phyloP scores from a whole-genome alignment of 2,329 filamentous ascomycete species.

The Colletotrichum magnum region DNA sequence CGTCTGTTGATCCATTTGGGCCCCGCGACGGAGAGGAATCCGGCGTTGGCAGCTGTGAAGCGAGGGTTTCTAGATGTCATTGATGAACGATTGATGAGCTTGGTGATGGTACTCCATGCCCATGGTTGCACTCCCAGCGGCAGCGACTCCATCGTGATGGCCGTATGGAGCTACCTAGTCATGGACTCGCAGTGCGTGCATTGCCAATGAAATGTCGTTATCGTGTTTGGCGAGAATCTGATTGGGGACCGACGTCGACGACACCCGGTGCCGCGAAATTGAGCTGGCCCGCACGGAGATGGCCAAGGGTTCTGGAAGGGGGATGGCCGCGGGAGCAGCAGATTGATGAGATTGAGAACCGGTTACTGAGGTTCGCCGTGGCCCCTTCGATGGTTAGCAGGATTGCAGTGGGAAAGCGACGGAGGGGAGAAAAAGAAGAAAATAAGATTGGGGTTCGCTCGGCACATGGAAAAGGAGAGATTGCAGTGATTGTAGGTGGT shows the following conservation, averaged over 20 bases:
- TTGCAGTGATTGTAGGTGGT: slow-evolving; percentile 29
- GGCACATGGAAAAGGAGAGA: slow-evolving; percentile 32
- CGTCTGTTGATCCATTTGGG: slow-evolving; percentile 8
- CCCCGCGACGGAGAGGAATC: slow-evolving; percentile 9
- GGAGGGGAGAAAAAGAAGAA: not conserved
- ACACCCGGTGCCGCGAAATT: slow-evolving; percentile 23
- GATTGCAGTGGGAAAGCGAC: not conserved
- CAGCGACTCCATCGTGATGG: too few species aligned
- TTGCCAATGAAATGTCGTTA: slow-evolving; percentile 16
- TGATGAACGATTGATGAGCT: not conserved
- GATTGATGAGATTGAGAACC: slow-evolving; percentile 24
- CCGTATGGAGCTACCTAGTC: too few species aligned
- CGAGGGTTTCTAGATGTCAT: not conserved
- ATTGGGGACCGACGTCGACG: slow-evolving; percentile 12
- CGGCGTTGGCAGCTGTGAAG: slow-evolving; percentile 1
- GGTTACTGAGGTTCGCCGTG: not conserved
- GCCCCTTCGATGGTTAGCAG: slow-evolving; percentile 1
- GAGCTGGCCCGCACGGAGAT: slow-evolving; percentile 6
- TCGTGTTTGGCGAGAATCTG: slow-evolving; percentile 1
- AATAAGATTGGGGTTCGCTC: slow-evolving; percentile 32
- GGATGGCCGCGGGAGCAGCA: slow-evolving; percentile 22
- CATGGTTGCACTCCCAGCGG: too few species aligned
- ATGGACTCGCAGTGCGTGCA: not conserved
- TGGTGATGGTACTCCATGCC: too few species aligned
- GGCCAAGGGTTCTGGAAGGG: slow-evolving; percentile 23